Base-by-base conservation (phyloP, 108 stramenopile species). In the Mediolabrus comicus region DNA sequence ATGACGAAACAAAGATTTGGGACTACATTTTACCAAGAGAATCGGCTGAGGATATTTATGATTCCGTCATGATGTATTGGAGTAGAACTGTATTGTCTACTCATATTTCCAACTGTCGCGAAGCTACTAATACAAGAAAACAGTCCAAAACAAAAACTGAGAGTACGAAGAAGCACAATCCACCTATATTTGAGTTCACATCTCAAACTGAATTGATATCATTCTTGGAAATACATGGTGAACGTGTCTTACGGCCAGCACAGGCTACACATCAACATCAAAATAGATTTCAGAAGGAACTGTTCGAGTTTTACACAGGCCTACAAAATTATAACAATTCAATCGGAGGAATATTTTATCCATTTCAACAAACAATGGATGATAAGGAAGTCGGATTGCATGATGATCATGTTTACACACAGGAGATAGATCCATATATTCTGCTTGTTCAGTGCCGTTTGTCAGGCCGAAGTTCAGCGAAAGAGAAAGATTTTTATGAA, bases 61-160 rank as follows among this genome's bases (percentile, higher is more conserved):
- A 80, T 34, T 75, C 79, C 1, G 59, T 80, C 7, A 31, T 80
- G 34, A 75, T 75, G 74, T 75, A 75, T 39, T 80, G 74, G 74
- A 75, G 75, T 56, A 63, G 79, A 60, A 65, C 64, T 32, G 62
- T 71, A 3, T 27, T 80, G 24, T 63, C 79, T 10, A 32, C 60
- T n/a, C 60, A 51, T 4, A 51, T 61, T 61, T 51, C 60, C 5
- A 51, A 17, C 5, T 51, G 14, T 22, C 53, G 46, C 4, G 12
- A 11, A 51, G 22, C n/a, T 0, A 39, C 38, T 14, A 51, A 28
- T 5, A 22, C 38, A 61, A 38, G 60, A 25, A 51, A 49, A 49
- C 6, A 17, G 9, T 2, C 22, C 8, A 38, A 10, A 7, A 38
- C 36, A 4, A 22, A 17, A 49, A 49, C 22, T n/a, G 3, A 24